Evolutionary conservation across 2,329 filamentous ascomycete species (phyloP), one percentile per base, ranked within the genome.

Genomic region (Gaeumannomyces tritici): DNA sequence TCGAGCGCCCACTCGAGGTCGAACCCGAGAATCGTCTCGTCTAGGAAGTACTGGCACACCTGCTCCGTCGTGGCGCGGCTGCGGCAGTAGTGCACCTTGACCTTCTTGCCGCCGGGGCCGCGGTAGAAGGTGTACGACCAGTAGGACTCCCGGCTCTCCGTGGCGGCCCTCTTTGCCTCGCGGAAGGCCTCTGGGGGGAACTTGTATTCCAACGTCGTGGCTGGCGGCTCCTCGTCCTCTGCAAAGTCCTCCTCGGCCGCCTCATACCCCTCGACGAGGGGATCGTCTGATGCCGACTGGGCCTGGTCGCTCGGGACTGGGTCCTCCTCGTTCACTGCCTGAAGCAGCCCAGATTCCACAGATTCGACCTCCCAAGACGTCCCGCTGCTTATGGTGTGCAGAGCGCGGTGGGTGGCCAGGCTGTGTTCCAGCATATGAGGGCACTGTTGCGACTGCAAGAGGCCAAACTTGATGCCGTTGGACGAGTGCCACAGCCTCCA

Each of bases 1-100:
- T 81, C 76, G 1, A 78, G 66, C 61, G 85, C 80, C 93, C 93
- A 97, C 76, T 97, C 93, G 65, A 97, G 81, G 69, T 97, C 93
- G 65, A 97, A 91, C 0, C 93, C 93, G n/a, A 97, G 72, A 2
- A 96, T 74, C 54, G 84, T 79, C 69, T 95, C 85, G 29, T 81
- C 67, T 54, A 86, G 70, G 67, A 97, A 96, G 63, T 88, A 80
- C 63, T 83, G 73, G 63, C 85, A 79, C 9, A 89, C 81, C 7
- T 77, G 74, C 71, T 97, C 91, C 24, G 89, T 88, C 3, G 83
- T 84, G 47, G 84, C 77, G 57, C 81, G 82, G 63, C 79, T 88
- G 59, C 77, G 85, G 77, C 91, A 96, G 73, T 96, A 96, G 70
- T 93, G 86, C 0, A 96, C 84, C 63, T 80, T 83, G 57, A 91